Evolutionary conservation across 352 stramenopile genomes (phyloP), one percentile per base, ranked within the genome.

Genomic region (Phytophthora boehmeriae): DNA sequence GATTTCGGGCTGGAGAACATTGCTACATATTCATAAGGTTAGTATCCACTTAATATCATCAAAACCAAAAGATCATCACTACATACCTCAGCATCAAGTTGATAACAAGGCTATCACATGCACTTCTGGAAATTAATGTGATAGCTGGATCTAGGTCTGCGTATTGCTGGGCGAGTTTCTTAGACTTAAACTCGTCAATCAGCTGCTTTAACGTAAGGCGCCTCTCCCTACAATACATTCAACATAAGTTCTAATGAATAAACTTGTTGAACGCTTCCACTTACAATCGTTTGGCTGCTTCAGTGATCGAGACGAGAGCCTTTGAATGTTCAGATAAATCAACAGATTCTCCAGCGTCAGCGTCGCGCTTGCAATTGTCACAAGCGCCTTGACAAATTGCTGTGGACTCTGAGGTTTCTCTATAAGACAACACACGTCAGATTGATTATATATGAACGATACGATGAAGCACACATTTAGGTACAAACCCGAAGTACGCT

Each of bases 191-290:
- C 45, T 90, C 83, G 27, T 92, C 80, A 6, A 92, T 77, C 16
- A 92, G 55, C 45, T 92, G 80, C 48, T 90, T 92, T 20, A 92
- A 56, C 16, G 83, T 90, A 20, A 86, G 41, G 5, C 80, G 78
- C n/a, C 70, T 69, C 56, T 92, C 76, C 35, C 83, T 92, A 20
- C 34, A 51, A 46, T 2, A 51, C 32, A 36, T 38, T 4, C 5
- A 38, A n/a, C 11, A 25, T 65, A 17, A 72, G 38, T 5, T 49
- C 8, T 32, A 20, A 35, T 19, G 9, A 47, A 45, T 14, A 61
- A 25, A 19, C 23, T 16, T 16, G 10, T 28, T 39, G 2, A 23
- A 47, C 13, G 8, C 14, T 44, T 42, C 9, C 27, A 62, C 67
- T 35, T 66, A 90, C 81, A 86, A 16, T 57, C 64, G 59, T 35